Evolutionary conservation across 1,284 basidiomycete genomes (phyloP).

Genomic region (Wallemia mellicola): DNA sequence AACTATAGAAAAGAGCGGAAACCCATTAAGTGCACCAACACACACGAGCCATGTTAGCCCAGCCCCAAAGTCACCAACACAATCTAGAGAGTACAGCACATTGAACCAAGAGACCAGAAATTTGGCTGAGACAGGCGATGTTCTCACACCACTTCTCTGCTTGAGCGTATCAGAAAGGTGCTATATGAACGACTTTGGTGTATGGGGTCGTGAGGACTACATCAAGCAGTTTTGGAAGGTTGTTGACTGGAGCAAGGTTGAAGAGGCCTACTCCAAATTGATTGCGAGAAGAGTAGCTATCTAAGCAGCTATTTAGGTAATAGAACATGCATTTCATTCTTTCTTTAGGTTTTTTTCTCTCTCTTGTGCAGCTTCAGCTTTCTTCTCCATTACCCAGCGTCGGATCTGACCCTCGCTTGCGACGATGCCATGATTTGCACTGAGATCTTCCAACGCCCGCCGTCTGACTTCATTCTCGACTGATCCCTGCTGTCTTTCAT

Average conservation of each 20-base stretch:
- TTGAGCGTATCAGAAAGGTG: conserved; percentile 56
- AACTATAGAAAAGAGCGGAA: neutral
- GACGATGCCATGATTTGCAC: neutral
- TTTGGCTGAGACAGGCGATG: neutral
- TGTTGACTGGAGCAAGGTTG: conserved; percentile 51
- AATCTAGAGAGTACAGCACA: neutral
- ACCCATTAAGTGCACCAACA: neutral
- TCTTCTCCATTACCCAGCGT: neutral
- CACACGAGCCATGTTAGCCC: neutral
- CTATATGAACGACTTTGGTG: conserved; percentile 37
- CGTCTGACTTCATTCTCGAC: neutral
- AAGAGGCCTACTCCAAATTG: conserved; percentile 16
- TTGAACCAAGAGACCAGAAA: neutral
- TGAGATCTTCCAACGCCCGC: neutral
- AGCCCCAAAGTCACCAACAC: neutral
- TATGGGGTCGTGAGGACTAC: conserved; percentile 82
- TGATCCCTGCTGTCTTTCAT: neutral
- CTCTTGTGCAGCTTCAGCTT: neutral
- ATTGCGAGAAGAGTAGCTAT: neutral
- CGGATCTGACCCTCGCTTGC: neutral
- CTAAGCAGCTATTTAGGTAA: neutral
- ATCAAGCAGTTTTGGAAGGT: conserved; percentile 64
- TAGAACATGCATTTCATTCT: neutral
- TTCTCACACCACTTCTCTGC: conserved; percentile 47
- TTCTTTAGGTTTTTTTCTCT: neutral